phyloP scores from a whole-genome alignment of 176 grass and related monocot species.

The Juncus inflexus region DNA sequence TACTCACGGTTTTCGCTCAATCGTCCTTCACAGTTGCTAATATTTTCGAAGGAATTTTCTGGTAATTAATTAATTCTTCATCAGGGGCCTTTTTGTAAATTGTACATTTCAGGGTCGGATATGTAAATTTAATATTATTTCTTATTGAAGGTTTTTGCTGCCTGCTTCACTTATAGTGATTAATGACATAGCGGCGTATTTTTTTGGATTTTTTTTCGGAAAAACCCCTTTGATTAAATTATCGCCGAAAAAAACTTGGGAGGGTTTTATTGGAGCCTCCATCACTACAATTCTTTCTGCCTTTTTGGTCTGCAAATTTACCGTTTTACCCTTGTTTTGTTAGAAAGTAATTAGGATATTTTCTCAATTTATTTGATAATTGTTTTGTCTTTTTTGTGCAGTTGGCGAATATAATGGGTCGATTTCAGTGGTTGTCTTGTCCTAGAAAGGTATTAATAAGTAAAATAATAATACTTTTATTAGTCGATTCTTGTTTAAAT shows the following conservation, averaged over 20 bases:
- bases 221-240: constrained; percentile 89
- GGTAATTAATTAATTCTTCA: constrained; percentile 30
- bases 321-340: constrained; percentile 7
- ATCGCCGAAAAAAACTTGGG: constrained; percentile 95
- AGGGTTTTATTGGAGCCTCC: constrained; percentile 86
- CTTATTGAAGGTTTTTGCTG: constrained; percentile 62
- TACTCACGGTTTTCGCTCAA: constrained; percentile 73
- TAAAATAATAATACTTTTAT: neutral
- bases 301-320: constrained; percentile 61
- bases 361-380: constrained; percentile 14
- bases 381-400: constrained; percentile 34
- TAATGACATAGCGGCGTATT: constrained; percentile 89
- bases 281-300: constrained; percentile 75
- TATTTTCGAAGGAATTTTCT: constrained; percentile 89
- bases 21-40: constrained; percentile 90
- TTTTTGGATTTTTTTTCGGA: constrained; percentile 94
- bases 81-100: neutral
- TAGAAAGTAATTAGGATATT: no score
- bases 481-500: constrained; percentile 2
- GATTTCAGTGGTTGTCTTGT: constrained; percentile 76
- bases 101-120: neutral
- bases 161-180: constrained; percentile 82
- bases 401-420: constrained; percentile 81
- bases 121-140: neutral
- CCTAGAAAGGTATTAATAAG: constrained; percentile 59